Evolutionary conservation across 768 basidiomycete species (phyloP), one percentile per base, ranked within the genome.

Genomic region (Xerocomus potaroensis): DNA sequence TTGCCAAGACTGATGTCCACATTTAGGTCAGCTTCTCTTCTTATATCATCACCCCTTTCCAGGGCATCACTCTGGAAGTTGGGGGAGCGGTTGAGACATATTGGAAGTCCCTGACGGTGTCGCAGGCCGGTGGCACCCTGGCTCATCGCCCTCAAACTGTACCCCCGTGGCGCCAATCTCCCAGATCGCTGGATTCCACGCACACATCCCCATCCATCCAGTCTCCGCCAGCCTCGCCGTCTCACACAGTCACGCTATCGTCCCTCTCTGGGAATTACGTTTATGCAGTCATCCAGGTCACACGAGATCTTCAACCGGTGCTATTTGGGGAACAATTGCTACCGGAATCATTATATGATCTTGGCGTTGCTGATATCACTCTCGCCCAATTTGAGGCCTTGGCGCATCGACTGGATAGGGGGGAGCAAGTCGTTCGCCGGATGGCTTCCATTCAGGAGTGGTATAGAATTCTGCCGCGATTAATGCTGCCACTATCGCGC

Each of bases 41-140:
- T 26, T 88, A 81, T 57, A 78, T 93, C 47, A 81, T 95, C 51
- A 85, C 83, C 8, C 87, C 92, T 1, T 98, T 98, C 69, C 81
- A 84, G 47, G 92, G 90, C 3, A 91, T 92, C 40, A 91, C 91
- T 47, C 76, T 98, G 11, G 91, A 94, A 68, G 87, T 97, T 45
- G 94, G 93, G 19, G 95, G 96, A 21, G 83, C 89, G 42, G 79
- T 98, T 23, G 94, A 98, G 70, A 99, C 95, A 0, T 99, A 99
- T 65, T 99, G 96, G 96, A 98, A 97, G 69, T 94, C 93, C 68
- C 14, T 67, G 63, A 53, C 66, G 54, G 15, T 66, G 40, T 52
- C 63, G 8, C 60, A 61, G 52, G 55, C n/a, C n/a, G n/a, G 62
- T 43, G 64, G 36, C 44, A 60, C 40, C 44, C 60, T 53, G 60